Evolutionary conservation across 1,139 yeast species (phyloP), one percentile per base, ranked within the genome.

Genomic region (Taiozyma onychis): DNA sequence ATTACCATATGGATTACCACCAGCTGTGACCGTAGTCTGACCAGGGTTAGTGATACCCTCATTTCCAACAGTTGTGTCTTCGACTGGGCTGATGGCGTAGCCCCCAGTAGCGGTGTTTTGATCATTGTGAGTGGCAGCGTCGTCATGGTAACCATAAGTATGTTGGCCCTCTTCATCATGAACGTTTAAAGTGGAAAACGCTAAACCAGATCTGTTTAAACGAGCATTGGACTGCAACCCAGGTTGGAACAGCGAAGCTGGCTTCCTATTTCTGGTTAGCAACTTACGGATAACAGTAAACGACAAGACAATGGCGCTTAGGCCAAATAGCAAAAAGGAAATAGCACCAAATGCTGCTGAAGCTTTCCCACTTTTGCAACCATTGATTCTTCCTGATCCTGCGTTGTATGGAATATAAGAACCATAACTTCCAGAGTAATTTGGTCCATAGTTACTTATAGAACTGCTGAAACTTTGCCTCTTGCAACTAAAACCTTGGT

Each of bases 291-390:
- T 47, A n/a, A 67, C 66, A 45, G 63, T 61, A 37, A 57, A 50
- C 43, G 57, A 61, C 24, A 67, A 46, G n/a, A 66, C 21, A 21
- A 60, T 37, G 9, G 62, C 41, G 21, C 62, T 54, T 10, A 65
- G 26, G 18, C 57, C 49, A 45, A 63, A 66, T 43, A 67, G 49
- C 6, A 63, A 46, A 50, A 61, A 65, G 2, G 61, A 44, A 8
- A 68, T 49, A n/a, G 66, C 70, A 4, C 68, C 61, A 54, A 68
- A 67, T 4, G 71, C 72, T 49, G 65, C 61, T 4, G 71, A 57
- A 9, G 70, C 66, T 49, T 67, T 63, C 14, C 64, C 61, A 13
- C 66, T 44, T 39, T 58, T 60, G 48, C 72, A 64, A 49, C 63
- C 63, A 16, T 30, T 45, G 26, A 50, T 39, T 34, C 47, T 41